phyloP scores from a whole-genome alignment of 805 yeast species.

The Candida endomychidarum region DNA sequence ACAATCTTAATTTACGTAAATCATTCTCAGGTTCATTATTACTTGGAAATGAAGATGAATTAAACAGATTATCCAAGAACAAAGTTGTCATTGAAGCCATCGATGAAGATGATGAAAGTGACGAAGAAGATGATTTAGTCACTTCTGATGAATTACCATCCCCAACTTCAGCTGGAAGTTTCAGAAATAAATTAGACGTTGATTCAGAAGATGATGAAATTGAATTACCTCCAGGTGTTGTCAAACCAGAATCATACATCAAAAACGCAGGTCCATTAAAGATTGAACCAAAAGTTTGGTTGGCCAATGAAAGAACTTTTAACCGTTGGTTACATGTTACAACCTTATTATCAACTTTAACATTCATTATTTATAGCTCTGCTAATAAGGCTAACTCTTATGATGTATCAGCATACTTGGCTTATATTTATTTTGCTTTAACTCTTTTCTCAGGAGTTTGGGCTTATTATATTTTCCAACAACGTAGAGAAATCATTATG shows the following conservation, averaged over 20 bases:
- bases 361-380: conserved; percentile 80
- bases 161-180: conserved; percentile 4
- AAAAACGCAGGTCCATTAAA: conserved; percentile 90
- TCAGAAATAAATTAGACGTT: conserved; percentile 51
- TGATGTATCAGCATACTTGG: conserved; percentile 63
- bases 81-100: conserved; percentile 11
- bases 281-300: conserved; percentile 97
- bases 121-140: conserved; percentile 20
- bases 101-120: conserved; percentile 64
- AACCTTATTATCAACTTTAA: conserved; percentile 76
- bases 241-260: conserved; percentile 72
- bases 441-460: conserved; percentile 83
- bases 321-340: conserved; percentile 93
- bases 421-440: conserved; percentile 76
- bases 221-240: conserved; percentile 84
- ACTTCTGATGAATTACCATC: conserved; percentile 27
- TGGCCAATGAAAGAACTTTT: conserved; percentile 97
- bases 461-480: conserved; percentile 80
- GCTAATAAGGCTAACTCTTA: conserved; percentile 65
- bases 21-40: conserved; percentile 38
- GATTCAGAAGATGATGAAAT: conserved; percentile 86
- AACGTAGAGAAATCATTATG: conserved; percentile 69
- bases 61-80: conserved; percentile 2
- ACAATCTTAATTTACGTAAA: conserved; percentile 35
- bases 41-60: conserved; percentile 12